Evolutionary conservation across 495 filamentous ascomycete species (phyloP).

Genomic region (Amniculicola lignicola): DNA sequence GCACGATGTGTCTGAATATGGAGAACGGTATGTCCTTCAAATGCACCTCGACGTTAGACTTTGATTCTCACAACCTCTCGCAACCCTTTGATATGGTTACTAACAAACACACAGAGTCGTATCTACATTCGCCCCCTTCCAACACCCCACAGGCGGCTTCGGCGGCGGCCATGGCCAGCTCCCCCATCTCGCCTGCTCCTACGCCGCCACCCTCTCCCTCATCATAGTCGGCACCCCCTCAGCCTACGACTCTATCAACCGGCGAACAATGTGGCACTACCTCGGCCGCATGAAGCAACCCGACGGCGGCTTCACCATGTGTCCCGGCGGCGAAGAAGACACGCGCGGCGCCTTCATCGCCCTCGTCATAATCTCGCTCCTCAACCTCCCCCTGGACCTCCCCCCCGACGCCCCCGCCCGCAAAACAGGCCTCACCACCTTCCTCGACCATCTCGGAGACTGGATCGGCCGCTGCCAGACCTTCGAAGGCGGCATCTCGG

Average conservation of each 20-base stretch:
- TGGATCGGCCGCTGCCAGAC: constrained; percentile 85
- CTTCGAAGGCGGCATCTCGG: constrained; percentile 88
- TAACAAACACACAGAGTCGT: constrained; percentile 50
- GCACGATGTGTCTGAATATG: constrained; percentile 67
- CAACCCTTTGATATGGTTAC: background rate
- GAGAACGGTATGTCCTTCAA: constrained; percentile 52
- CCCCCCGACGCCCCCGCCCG: constrained; percentile 59
- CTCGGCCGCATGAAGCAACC: constrained; percentile 76
- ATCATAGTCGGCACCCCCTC: constrained; percentile 71
- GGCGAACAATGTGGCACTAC: constrained; percentile 84
- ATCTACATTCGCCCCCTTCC: constrained; percentile 69
- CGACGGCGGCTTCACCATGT: constrained; percentile 80
- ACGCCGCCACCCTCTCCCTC: constrained; percentile 75
- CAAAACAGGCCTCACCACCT: constrained; percentile 46
- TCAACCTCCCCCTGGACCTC: constrained; percentile 77
- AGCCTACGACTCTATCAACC: constrained; percentile 71
- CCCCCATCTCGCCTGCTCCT: constrained; percentile 83
- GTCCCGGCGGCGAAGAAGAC: constrained; percentile 81
- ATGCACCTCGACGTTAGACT: constrained; percentile 2
- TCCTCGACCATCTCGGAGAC: constrained; percentile 67
- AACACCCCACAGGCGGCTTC: constrained; percentile 82
- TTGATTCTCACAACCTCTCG: constrained; percentile 3
- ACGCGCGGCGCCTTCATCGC: constrained; percentile 91
- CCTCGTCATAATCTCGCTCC: constrained; percentile 72
- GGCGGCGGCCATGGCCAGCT: constrained; percentile 89